Base-by-base conservation (phyloP, 2,329 filamentous ascomycete genomes). In the Arthrobotrys megalospora region DNA sequence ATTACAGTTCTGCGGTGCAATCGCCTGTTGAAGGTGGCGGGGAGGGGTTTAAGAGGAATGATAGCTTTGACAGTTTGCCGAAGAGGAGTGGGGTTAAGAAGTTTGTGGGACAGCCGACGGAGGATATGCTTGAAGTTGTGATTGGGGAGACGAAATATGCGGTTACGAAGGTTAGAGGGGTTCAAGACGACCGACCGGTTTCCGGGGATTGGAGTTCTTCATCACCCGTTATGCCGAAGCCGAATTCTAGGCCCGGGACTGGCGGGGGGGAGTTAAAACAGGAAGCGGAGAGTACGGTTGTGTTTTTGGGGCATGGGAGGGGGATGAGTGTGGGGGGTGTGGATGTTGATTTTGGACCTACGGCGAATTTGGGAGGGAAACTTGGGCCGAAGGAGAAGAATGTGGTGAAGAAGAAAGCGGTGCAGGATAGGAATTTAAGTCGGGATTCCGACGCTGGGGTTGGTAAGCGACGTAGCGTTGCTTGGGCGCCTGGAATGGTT, bases 401-500 rank as follows among this genome's bases (percentile, higher is more conserved):
- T 53, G 47, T 53, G 11, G 28, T 45, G 28, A 43, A 32, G 58
- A 21, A 12, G 48, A 28, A 48, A 50, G 24, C 55, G 34, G 41
- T 16, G 2, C 50, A 47, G 8, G 48, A 62, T n/a, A 38, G 41
- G 43, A 50, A 60, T 32, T 24, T 47, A 6, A 38, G 55, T 45
- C 34, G 55, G 28, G 34, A 68, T 47, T 24, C 47, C 24, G 41
- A 45, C 28, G 41, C 34, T 6, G 43, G 19, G 64, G 66, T 52
- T 28, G 66, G 53, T 14, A 58, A 53, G 41, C 73, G 90, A 79
- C 89, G 90, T 80, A 93, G 88, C 81, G 86, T 96, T 80, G 86
- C 91, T 3, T 97, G 94, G 94, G 91, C 94, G 80, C 93, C 94
- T 5, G 90, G 88, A 41, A 89, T 89, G 82, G 86, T 86, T 64